phyloP scores from a whole-genome alignment of 306 rosid genomes.

The Astragalus glycyphyllos region DNA sequence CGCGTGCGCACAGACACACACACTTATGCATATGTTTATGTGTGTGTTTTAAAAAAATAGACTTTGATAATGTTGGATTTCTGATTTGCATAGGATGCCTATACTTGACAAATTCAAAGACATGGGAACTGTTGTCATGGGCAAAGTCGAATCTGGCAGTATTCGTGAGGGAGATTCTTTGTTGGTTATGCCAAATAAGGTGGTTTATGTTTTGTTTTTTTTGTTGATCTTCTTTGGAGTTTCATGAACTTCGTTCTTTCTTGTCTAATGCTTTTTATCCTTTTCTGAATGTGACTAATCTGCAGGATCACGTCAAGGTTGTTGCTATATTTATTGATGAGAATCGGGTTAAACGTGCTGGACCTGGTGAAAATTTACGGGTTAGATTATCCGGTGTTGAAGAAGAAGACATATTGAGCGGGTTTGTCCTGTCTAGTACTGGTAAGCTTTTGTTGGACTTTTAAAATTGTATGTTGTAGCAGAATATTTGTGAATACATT shows the following conservation, averaged over 20 bases:
- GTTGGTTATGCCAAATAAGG: slow-evolving; percentile 95
- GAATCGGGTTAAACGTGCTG: slow-evolving; percentile 67
- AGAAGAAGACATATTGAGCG: slow-evolving; percentile 75
- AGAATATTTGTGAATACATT: background rate
- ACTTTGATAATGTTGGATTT: slow-evolving; percentile 23
- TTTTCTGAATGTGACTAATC: slow-evolving; percentile 33
- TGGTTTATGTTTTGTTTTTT: slow-evolving; percentile 30
- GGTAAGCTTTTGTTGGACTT: slow-evolving; percentile 52
- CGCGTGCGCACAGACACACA: background rate
- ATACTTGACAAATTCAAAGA: slow-evolving; percentile 86
- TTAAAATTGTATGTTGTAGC: slow-evolving; percentile 17
- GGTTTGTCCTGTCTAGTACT: slow-evolving; percentile 80
- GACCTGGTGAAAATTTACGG: slow-evolving; percentile 93
- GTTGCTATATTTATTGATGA: slow-evolving; percentile 69
- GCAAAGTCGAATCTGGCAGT: slow-evolving; percentile 89
- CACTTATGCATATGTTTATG: background rate
- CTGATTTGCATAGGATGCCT: slow-evolving; percentile 72
- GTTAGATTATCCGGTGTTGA: slow-evolving; percentile 81
- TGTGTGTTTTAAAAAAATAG: background rate
- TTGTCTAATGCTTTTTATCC: background rate
- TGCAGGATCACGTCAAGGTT: slow-evolving; percentile 80
- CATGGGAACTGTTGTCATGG: slow-evolving; percentile 95
- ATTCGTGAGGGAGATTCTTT: slow-evolving; percentile 78
- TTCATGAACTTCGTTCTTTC: background rate
- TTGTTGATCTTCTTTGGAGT: background rate